Percentiles rank a stretch among this genome's conserved stretches.
phyloP scores from a whole-genome alignment of 805 yeast species.

The Ogataea chonburiensis region DNA sequence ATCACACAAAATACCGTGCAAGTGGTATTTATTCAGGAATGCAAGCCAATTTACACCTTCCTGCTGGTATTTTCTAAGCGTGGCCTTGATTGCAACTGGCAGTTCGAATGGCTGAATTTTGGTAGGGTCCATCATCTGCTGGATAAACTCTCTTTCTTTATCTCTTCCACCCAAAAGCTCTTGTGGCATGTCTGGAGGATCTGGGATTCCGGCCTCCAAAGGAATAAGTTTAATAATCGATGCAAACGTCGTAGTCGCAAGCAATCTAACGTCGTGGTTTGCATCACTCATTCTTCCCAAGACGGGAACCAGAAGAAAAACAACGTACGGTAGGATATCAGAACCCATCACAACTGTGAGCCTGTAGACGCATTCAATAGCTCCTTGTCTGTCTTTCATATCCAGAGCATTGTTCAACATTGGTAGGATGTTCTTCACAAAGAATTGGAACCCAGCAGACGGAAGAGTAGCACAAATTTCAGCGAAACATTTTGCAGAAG shows the following conservation, averaged over 20 bases:
- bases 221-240: slow-evolving; percentile 94
- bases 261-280: slow-evolving; percentile 77
- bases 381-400: slow-evolving; percentile 81
- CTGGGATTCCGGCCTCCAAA: slow-evolving; percentile 94
- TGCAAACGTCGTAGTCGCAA: slow-evolving; percentile 96
- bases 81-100: slow-evolving; percentile 91
- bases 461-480: slow-evolving; percentile 70
- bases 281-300: slow-evolving; percentile 98
- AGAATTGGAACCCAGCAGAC: slow-evolving; percentile 66
- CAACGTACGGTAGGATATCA: slow-evolving; percentile 88
- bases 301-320: slow-evolving; percentile 92
- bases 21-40: slow-evolving; percentile 87
- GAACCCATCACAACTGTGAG: slow-evolving; percentile 82
- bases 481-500: slow-evolving; percentile 87
- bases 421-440: slow-evolving; percentile 79
- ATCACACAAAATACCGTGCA: slow-evolving; percentile 97
- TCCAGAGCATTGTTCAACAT: slow-evolving; percentile 74
- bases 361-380: slow-evolving; percentile 88
- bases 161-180: slow-evolving; percentile 86
- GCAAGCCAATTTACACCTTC: slow-evolving; percentile 99
- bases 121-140: slow-evolving; percentile 96
- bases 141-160: slow-evolving; percentile 88
- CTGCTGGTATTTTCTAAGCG: slow-evolving; percentile 91
- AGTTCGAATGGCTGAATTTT: slow-evolving; percentile 83
- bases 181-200: slow-evolving; percentile 86